Conservation (phyloP, 345 rosid species). For the Pelargonium nanum region DNA sequence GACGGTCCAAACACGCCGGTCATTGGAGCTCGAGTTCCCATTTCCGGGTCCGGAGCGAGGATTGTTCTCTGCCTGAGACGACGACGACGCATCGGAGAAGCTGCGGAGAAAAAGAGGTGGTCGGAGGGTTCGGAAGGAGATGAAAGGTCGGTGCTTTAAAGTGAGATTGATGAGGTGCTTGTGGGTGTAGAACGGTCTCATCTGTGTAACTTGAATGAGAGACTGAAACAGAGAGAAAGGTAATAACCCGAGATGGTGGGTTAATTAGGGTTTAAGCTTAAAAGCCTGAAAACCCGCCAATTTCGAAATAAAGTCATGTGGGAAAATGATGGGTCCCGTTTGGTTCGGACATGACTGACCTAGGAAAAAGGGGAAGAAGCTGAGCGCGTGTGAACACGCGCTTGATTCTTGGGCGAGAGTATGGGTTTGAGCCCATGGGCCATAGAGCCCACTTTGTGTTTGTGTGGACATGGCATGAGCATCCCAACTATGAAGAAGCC, state of each 20-base stretch:
- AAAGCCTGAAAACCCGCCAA: conserved; percentile 5
- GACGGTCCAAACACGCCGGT: conserved; percentile 2
- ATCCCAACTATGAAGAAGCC: no score
- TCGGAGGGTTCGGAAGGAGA: conserved; percentile 4
- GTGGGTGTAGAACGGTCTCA: conserved; percentile 9
- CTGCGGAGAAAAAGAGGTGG: not conserved
- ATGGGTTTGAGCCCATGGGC: no score
- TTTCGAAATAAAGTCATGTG: conserved; percentile 4
- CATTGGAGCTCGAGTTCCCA: not conserved
- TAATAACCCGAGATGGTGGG: not conserved
- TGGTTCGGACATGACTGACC: no score
- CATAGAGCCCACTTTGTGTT: no score
- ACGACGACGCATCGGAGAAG: not conserved
- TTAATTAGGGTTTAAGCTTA: conserved; percentile 1
- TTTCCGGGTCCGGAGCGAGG: not conserved
- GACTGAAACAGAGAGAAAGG: not conserved
- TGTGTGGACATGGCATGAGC: no score
- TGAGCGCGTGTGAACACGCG: no score
- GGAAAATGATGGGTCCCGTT: not conserved
- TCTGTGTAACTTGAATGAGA: conserved; percentile 11
- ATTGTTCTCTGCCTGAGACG: not conserved
- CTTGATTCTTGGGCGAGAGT: no score
- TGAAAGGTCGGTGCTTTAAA: not conserved
- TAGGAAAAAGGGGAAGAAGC: no score
- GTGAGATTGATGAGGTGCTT: conserved; percentile 1